Evolutionary conservation across 2,329 filamentous ascomycete genomes (phyloP), one percentile per base, ranked within the genome.

Genomic region (Cladobotryum mycophilum): DNA sequence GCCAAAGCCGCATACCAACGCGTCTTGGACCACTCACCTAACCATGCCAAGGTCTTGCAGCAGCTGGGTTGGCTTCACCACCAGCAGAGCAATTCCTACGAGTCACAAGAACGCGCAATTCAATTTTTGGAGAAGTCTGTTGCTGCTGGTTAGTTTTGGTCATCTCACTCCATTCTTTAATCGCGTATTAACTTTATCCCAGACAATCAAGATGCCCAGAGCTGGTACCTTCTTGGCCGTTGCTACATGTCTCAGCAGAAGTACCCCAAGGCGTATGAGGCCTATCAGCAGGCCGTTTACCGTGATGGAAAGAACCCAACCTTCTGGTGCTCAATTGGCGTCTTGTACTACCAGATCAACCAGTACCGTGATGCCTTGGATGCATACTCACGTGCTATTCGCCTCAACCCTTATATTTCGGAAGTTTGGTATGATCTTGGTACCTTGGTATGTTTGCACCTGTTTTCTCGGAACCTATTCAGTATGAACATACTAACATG

Each of bases 221-320:
- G 92, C 72, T 99, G 93, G 93, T 99, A 99, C 70, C 80, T 99
- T 25, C 83, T 99, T 47, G 93, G 93, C 41, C 85, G 93, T 60
- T 97, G 93, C 75, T 99, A 97, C 76, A 97, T 99, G 93, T 95
- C 92, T 58, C 92, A 96, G 71, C 89, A 96, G 68, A 97, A 97
- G 69, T 97, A 97, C 62, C 92, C 92, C 63, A 97, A 97, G 69
- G 93, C 93, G 0, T 97, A 97, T 62, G 93, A 99, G 66, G 92
- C 93, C 5, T 97, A 97, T 69, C 93, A 99, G 67, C 93, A 99
- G 74, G 93, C 93, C 3, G 93, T 99, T 37, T 99, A 99, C 66
- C 89, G 93, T 51, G 93, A 99, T 67, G 93, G 93, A 34, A 86
- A 93, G 60, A 97, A 97, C 67, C 93, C 93, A 15, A 97, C 93